These are phyloP conservation scores for Ramularia endophylla DNA, from an alignment of 2,329 filamentous ascomycete genomes.

Conservation along the genomic window DNA sequence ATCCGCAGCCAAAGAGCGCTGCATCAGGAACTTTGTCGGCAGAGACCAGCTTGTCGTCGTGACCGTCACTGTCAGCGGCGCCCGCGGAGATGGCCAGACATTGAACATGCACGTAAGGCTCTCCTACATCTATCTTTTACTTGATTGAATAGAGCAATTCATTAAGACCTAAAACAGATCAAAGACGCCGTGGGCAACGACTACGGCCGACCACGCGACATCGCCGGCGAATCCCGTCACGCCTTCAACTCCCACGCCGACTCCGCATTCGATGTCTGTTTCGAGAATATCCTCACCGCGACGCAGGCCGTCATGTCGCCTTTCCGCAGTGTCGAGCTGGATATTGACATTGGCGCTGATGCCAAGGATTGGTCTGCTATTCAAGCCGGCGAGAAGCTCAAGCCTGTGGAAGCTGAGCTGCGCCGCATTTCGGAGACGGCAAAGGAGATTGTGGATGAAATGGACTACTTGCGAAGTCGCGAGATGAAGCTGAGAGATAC, in stretches of 20 bases:
- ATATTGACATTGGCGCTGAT: conserved; percentile 93
- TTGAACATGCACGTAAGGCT: conserved; percentile 85
- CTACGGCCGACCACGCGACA: conserved; percentile 84
- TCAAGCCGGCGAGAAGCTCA: conserved; percentile 93
- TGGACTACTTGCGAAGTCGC: conserved; percentile 86
- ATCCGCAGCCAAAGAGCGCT: conserved; percentile 66
- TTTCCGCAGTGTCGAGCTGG: conserved; percentile 74
- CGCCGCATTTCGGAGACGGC: conserved; percentile 89
- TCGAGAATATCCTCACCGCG: conserved; percentile 69
- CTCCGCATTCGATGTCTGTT: conserved; percentile 93
- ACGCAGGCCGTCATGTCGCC: conserved; percentile 40
- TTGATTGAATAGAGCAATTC: neutral
- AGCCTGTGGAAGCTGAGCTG: conserved; percentile 92
- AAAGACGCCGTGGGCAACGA: conserved; percentile 93
- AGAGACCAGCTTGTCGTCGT: conserved; percentile 93
- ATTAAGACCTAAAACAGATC: conserved; percentile 55
- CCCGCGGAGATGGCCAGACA: conserved; percentile 82
- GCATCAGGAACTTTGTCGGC: conserved; percentile 92
- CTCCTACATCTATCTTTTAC: conserved; percentile 1
- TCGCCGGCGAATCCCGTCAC: conserved; percentile 85
- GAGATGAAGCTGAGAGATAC: conserved; percentile 97
- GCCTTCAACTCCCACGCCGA: conserved; percentile 92
- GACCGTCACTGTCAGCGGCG: conserved; percentile 80
- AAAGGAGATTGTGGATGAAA: conserved; percentile 80
- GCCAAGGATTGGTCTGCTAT: conserved; percentile 98